These are phyloP conservation scores for Zygotorulaspora danielsina DNA, from an alignment of 805 yeast species.

Conservation along the genomic window DNA sequence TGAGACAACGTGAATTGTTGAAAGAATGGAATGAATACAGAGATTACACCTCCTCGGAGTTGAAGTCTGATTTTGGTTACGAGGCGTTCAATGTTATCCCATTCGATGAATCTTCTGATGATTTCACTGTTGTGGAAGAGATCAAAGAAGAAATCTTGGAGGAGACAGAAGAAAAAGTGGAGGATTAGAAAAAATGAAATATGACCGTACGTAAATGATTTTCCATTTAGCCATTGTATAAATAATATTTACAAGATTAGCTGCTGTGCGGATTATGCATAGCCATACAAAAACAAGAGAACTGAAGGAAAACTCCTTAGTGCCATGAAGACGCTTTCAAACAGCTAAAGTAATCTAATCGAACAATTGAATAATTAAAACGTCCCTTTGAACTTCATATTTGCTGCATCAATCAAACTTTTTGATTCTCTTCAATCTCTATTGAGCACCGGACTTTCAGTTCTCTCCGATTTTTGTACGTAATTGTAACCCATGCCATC, in stretches of 20 bases:
- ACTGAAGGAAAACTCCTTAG: too few relatives aligned
- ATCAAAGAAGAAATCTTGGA: conserved; percentile 69
- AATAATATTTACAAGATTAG: neutral
- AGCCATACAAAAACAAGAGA: too few relatives aligned
- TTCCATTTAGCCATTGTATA: neutral
- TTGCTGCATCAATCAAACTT: too few relatives aligned
- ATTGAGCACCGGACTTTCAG: too few relatives aligned
- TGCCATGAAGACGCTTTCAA: too few relatives aligned
- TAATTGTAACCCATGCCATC: conserved; percentile 95
- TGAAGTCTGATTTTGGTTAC: conserved; percentile 34
- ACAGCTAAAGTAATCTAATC: too few relatives aligned
- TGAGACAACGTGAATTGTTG: conserved; percentile 73
- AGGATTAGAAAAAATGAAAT: conserved; percentile 16
- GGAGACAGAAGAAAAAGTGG: conserved; percentile 67
- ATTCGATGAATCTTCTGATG: conserved; percentile 43
- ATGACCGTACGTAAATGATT: neutral
- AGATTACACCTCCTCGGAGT: conserved; percentile 44
- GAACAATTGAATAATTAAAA: too few relatives aligned
- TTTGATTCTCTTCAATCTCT: too few relatives aligned
- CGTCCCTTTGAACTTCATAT: too few relatives aligned
- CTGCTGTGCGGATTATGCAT: too few relatives aligned
- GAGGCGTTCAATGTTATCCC: conserved; percentile 40
- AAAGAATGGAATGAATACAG: conserved; percentile 87
- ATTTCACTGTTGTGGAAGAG: conserved; percentile 67
- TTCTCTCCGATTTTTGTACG: conserved; percentile 55